These are phyloP conservation scores for Corylus avellana DNA, from an alignment of 306 rosid species.

Conservation along the genomic window DNA sequence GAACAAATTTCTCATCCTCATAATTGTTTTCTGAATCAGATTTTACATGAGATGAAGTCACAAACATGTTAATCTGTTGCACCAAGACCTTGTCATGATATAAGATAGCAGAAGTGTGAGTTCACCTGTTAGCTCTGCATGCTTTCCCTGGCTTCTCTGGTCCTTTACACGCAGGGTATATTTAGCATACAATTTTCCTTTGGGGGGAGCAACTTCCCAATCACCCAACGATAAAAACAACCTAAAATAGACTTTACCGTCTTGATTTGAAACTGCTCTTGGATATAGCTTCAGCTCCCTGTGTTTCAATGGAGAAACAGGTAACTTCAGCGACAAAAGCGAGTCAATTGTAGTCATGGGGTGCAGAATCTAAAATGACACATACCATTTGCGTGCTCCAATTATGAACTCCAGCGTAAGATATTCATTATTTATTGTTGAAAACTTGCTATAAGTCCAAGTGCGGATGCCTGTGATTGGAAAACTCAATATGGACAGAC, in stretches of 20 bases:
- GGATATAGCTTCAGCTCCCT: constrained; percentile 6
- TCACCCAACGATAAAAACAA: neutral
- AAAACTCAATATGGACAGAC: neutral
- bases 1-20: too few species aligned
- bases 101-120: too few species aligned
- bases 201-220: constrained; percentile 1
- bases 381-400: constrained; percentile 17
- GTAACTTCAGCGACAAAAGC: neutral
- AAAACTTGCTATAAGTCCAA: neutral
- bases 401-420: neutral
- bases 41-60: too few species aligned
- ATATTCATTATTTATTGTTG: neutral
- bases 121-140: neutral
- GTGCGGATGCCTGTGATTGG: neutral
- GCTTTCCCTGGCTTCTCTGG: neutral
- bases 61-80: too few species aligned
- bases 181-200: constrained; percentile 2
- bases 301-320: neutral
- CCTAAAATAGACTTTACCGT: neutral
- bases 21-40: too few species aligned
- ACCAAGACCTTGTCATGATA: too few species aligned
- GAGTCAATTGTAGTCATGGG: neutral
- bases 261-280: neutral
- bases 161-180: constrained; percentile 5
- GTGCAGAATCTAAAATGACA: neutral